These are phyloP conservation scores for Auriscalpium microsporum DNA, from an alignment of 768 basidiomycete species.

Conservation along the genomic window DNA sequence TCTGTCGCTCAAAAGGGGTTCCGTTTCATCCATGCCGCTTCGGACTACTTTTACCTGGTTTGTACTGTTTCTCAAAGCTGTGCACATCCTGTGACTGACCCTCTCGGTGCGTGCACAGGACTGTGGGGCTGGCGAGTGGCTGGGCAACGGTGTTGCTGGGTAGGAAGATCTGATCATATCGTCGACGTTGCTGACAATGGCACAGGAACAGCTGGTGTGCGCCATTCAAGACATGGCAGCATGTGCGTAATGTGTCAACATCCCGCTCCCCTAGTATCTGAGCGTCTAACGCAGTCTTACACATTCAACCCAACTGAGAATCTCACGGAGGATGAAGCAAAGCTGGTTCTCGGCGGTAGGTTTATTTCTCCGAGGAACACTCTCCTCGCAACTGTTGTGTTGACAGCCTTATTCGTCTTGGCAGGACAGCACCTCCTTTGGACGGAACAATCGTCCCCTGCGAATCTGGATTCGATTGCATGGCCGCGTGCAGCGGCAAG, in stretches of 20 bases:
- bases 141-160: constrained; percentile 42
- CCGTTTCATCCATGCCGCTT: constrained; percentile 56
- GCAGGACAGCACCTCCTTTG: constrained; percentile 60
- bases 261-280: constrained; percentile 16
- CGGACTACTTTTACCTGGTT: constrained; percentile 21
- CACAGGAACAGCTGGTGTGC: constrained; percentile 62
- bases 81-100: background rate
- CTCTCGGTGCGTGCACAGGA: constrained; percentile 28
- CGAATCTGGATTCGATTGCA: constrained; percentile 56
- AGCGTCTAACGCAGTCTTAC: constrained; percentile 34
- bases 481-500: constrained; percentile 70
- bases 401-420: background rate
- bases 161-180: constrained; percentile 14
- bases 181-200: background rate
- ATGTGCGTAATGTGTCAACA: constrained; percentile 29
- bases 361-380: constrained; percentile 1
- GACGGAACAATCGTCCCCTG: constrained; percentile 66
- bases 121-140: constrained; percentile 67
- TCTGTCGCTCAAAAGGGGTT: constrained; percentile 52
- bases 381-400: background rate
- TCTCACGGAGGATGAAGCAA: constrained; percentile 35
- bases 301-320: constrained; percentile 65
- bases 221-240: constrained; percentile 76
- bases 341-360: constrained; percentile 63
- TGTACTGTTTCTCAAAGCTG: background rate